Conservation (phyloP, 2,329 filamentous ascomycete genomes). For the Aspergillus unguis region DNA sequence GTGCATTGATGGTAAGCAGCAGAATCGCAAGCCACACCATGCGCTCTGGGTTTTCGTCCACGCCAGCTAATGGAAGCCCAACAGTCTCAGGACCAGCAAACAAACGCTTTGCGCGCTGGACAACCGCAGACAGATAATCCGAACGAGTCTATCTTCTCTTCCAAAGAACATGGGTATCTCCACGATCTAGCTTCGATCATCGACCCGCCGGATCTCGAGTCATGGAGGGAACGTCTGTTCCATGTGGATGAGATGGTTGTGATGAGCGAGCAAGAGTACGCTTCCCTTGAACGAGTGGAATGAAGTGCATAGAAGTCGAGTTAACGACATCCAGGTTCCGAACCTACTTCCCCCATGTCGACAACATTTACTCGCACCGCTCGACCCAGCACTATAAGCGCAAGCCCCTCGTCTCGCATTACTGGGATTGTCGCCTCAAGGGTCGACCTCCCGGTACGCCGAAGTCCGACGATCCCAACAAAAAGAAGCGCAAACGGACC, state of each 20-base stretch:
- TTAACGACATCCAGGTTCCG: constrained; percentile 56
- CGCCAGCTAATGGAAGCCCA: background rate
- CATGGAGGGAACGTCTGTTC: constrained; percentile 71
- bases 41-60: no score
- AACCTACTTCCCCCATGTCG: constrained; percentile 77
- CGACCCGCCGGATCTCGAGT: constrained; percentile 64
- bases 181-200: constrained; percentile 54
- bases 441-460: constrained; percentile 74
- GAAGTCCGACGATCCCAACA: constrained; percentile 74
- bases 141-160: constrained; percentile 22
- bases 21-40: background rate
- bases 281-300: constrained; percentile 5
- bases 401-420: constrained; percentile 77
- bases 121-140: constrained; percentile 11
- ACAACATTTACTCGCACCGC: constrained; percentile 81
- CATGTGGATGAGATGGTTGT: constrained; percentile 70
- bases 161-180: constrained; percentile 23
- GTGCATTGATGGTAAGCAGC: constrained; percentile 12
- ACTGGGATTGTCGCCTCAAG: constrained; percentile 81
- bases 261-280: constrained; percentile 70
- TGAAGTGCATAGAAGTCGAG: no score
- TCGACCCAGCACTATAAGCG: constrained; percentile 78
- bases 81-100: constrained; percentile 13
- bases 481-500: constrained; percentile 75
- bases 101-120: constrained; percentile 18